Base-by-base conservation (phyloP, 2,329 filamentous ascomycete genomes). In the Colletotrichum godetiae region DNA sequence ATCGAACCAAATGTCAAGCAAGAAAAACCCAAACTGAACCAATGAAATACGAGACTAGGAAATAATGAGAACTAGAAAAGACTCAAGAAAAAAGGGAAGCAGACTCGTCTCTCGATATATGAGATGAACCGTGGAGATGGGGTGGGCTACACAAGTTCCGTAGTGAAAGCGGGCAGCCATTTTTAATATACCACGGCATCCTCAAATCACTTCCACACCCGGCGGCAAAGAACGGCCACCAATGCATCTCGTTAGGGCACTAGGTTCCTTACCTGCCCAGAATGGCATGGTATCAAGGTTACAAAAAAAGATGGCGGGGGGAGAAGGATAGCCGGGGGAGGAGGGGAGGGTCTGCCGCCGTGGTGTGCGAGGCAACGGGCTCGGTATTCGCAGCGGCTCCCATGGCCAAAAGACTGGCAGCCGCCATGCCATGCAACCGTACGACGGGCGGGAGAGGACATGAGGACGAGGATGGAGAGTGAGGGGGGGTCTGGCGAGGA, bases 51-150 rank as follows among this genome's bases (percentile, higher is more conserved):
- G 58, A 62, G 46, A 49, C 57, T 22, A 70, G 31, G 63, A 72
- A 70, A 64, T 31, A 67, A 70, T 46, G 35, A 71, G 62, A 52
- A 72, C 69, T 37, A 53, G 37, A 67, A 75, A 59, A 75, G 58
- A 75, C 56, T 58, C 55, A 67, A 77, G 76, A 74, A 53, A 75
- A 53, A 74, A 59, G 46, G 49, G 55, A 65, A 75, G 75, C 68
- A 60, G 33, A 29, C 31, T 60, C 53, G 58, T 68, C 67, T 60
- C 58, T 59, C 27, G 31, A 71, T 64, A 60, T 64, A 56, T 55
- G 46, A 71, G 42, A 74, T 56, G 52, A 71, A 59, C 62, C 37
- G 29, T 42, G n/a, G 42, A 29, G 42, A 33, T 31, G 37, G 46
- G 42, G 42, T 19, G 37, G 66, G 58, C 57, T 42, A n/a, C 22